Percentiles rank a stretch among this genome's conserved stretches.
phyloP scores from a whole-genome alignment of 129 eudicot species.

The Cynara cardunculus region DNA sequence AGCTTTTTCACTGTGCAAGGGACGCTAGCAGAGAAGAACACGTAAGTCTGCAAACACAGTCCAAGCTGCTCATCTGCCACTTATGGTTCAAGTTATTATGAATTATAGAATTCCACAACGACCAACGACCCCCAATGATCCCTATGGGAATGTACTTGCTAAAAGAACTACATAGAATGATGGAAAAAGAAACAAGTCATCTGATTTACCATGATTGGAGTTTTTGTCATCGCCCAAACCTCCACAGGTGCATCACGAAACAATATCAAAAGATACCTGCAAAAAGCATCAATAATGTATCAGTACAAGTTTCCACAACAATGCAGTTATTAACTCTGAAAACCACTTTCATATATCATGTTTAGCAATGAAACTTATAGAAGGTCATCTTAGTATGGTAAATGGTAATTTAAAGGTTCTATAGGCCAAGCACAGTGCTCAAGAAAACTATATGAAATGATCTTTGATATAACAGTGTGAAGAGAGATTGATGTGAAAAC shows the following conservation, averaged over 20 bases:
- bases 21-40: background rate
- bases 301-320: slow-evolving; percentile 15
- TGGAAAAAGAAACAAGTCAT: slow-evolving; percentile 1
- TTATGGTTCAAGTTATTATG: background rate
- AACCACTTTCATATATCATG: slow-evolving; percentile 3
- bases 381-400: slow-evolving; percentile 12
- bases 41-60: background rate
- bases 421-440: slow-evolving; percentile 9
- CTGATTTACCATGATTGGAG: slow-evolving; percentile 78
- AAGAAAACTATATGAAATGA: slow-evolving; percentile 16
- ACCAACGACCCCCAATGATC: background rate
- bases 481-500: background rate
- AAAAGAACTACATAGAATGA: background rate
- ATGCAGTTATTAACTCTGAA: background rate
- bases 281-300: slow-evolving; percentile 10
- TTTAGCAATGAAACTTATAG: slow-evolving; percentile 13
- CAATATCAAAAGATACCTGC: slow-evolving; percentile 81
- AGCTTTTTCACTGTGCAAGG: background rate
- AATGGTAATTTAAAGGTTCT: background rate
- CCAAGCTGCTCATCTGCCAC: background rate
- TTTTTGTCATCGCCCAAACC: slow-evolving; percentile 99
- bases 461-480: background rate
- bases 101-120: background rate
- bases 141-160: background rate
- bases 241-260: slow-evolving; percentile 99